Evolutionary conservation across 139 green algal genomes (phyloP), one percentile per base, ranked within the genome.

Genomic region (Auxenochlorella protothecoides): DNA sequence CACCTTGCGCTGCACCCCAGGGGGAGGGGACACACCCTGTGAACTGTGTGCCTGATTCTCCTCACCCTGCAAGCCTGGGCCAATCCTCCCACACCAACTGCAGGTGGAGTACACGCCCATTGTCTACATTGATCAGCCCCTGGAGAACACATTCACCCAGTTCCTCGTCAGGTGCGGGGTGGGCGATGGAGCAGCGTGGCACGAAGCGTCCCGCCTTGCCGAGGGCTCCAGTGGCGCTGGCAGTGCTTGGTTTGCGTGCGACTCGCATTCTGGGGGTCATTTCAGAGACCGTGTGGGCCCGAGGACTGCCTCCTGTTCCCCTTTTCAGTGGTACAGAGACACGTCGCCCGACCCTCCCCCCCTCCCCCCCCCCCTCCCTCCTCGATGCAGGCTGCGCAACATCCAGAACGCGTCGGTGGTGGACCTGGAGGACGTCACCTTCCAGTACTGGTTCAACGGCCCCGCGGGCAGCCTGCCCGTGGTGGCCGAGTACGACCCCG

Each of bases 391-490:
- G 78, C 44, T 90, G 60, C 65, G 51, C 55, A 91, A 91, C 74
- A 44, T 76, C 2, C 74, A 71, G 44, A 82, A 72, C 68, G 53
- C 53, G n/a, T 57, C 56, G 3, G 59, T 63, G 14, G 69, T 89
- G 1, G 51, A 70, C 16, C 55, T 90, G 15, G 55, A 70, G 5
- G 9, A 68, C 44, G 54, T 87, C 3, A 62, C 63, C 15, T 53
- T 89, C 51, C 74, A 91, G 71, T 91, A 91, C 79, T 91, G 77
- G 73, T 84, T 91, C 51, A 70, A 89, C 15, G 74, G 68, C 0
- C 76, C 69, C 4, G 16, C 62, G 9, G 72, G 70, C 4, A 68
- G 57, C 3, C 14, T 57, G 5, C 71, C 61, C 27, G 12, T 60
- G 59, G 63, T 55, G 52, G 57, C 62, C 12, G 65, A 68, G 59